Evolutionary conservation across 805 yeast genomes (phyloP), one percentile per base, ranked within the genome.

Genomic region (Candida yuanshanica): DNA sequence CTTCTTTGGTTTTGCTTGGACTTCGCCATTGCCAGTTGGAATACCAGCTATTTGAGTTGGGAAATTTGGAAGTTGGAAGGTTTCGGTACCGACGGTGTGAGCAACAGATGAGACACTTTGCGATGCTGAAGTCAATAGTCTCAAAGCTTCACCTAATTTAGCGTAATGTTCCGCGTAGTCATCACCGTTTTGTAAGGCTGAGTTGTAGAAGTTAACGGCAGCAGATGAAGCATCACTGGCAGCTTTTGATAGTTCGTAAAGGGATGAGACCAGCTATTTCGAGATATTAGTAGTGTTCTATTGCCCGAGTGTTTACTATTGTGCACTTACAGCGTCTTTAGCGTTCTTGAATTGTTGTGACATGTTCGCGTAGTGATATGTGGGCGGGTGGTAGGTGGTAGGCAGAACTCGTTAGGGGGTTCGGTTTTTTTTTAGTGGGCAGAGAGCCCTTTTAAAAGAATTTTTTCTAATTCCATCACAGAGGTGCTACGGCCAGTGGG

Each of bases 221-320:
- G 95, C 91, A 24, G 79, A 64, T 22, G 95, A 87, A 39, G 91
- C 87, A 43, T 83, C 90, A 48, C 75, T 78, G 27, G 96, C 91
- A n/a, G 95, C 88, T 56, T 81, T 86, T 34, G 93, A 79, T 41
- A 89, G 75, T 58, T 84, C 90, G 55, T 81, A 83, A 46, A 89
- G 73, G 1, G 95, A 78, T 32, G 93, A 75, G 43, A 89, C 89
- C 27, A 83, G 75, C 81, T 78, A 32, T 17, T n/a, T n/a, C n/a
- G n/a, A 3, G 37, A 8, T 23, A 22, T 11, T 25, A 41, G 32
- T 37, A 35, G 41, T 33, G 20, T 16, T 31, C 22, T 9, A 11
- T 17, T 18, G 22, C 3, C 11, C 11, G 25, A 23, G 25, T 9
- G 25, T 9, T 8, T 9, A 14, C 17, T 7, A 4, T 31, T 20